Percentiles rank a stretch among this genome's conserved stretches.
Conservation (phyloP, 257 asterid species). For the Euphrasia confusa region DNA sequence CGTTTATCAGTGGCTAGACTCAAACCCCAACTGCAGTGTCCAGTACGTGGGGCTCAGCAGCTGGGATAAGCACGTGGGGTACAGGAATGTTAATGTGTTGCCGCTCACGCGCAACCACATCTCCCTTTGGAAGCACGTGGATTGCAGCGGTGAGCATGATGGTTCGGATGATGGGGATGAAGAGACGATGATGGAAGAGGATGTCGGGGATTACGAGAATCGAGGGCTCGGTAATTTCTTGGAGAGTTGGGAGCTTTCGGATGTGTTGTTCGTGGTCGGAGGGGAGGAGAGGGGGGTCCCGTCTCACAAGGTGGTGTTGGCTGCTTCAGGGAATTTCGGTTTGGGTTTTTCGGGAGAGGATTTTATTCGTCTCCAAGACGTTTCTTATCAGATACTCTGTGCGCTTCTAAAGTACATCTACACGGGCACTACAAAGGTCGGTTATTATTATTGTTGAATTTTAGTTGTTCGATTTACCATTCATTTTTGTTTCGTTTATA, state of each 20-base stretch:
- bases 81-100: slow-evolving; percentile 73
- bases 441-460: slow-evolving; percentile 22
- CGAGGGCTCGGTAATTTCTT: slow-evolving; percentile 82
- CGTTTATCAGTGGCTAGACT: slow-evolving; percentile 90
- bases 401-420: slow-evolving; percentile 80
- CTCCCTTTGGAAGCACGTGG: slow-evolving; percentile 86
- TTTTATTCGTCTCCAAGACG: slow-evolving; percentile 48
- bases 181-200: slow-evolving; percentile 61
- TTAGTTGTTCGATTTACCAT: too few relatives aligned
- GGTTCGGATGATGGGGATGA: slow-evolving; percentile 53
- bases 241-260: slow-evolving; percentile 84
- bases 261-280: slow-evolving; percentile 70
- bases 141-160: slow-evolving; percentile 48
- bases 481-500: too few relatives aligned
- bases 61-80: slow-evolving; percentile 97
- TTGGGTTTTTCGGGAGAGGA: slow-evolving; percentile 41
- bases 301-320: slow-evolving; percentile 80
- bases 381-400: slow-evolving; percentile 53
- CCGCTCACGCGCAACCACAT: slow-evolving; percentile 82
- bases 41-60: slow-evolving; percentile 96
- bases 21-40: slow-evolving; percentile 76
- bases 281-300: slow-evolving; percentile 70
- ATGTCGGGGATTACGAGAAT: slow-evolving; percentile 47
- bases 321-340: slow-evolving; percentile 64
- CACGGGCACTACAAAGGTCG: slow-evolving; percentile 73